Evolutionary conservation across 495 filamentous ascomycete species (phyloP).

Genomic region (Pyronema domesticum): DNA sequence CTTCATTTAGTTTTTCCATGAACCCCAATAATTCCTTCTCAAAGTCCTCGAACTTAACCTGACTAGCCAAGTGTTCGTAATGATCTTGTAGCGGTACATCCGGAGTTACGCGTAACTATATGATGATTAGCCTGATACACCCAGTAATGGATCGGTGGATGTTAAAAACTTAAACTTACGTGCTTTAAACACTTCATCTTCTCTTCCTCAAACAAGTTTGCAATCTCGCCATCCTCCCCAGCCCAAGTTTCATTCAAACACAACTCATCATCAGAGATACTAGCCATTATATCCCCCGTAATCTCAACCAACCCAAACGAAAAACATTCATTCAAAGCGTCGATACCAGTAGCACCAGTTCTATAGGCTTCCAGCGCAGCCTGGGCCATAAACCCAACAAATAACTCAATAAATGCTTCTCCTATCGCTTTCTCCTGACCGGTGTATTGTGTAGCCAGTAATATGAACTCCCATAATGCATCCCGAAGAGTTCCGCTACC

Average conservation of each 20-base stretch:
- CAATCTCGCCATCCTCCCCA: constrained; percentile 12
- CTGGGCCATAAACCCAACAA: constrained; percentile 18
- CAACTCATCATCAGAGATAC: constrained; percentile 10
- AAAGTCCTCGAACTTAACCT: constrained; percentile 16
- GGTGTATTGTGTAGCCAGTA: constrained; percentile 12
- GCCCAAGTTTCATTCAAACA: constrained; percentile 22
- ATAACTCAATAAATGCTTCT: constrained; percentile 12
- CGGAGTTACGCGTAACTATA: constrained; percentile 3
- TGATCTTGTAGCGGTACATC: constrained; percentile 12
- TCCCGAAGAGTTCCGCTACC: constrained; percentile 11
- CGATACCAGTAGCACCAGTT: constrained; percentile 3
- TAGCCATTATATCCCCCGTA: constrained; percentile 2
- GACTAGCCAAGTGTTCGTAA: constrained; percentile 11
- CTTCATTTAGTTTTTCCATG: constrained; percentile 8
- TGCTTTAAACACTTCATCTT: constrained; percentile 11
- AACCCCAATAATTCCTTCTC: constrained; percentile 15
- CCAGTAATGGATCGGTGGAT: no score
- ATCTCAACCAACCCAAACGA: constrained; percentile 9
- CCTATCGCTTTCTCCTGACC: constrained; percentile 16
- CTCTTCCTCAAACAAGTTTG: constrained; percentile 11
- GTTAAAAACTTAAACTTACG: constrained; percentile 7
- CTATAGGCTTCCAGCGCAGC: constrained; percentile 20
- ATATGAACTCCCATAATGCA: constrained; percentile 18
- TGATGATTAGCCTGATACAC: not conserved
- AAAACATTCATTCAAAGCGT: constrained; percentile 23